Evolutionary conservation across 345 rosid genomes (phyloP).

Genomic region (Dimocarpus longan): DNA sequence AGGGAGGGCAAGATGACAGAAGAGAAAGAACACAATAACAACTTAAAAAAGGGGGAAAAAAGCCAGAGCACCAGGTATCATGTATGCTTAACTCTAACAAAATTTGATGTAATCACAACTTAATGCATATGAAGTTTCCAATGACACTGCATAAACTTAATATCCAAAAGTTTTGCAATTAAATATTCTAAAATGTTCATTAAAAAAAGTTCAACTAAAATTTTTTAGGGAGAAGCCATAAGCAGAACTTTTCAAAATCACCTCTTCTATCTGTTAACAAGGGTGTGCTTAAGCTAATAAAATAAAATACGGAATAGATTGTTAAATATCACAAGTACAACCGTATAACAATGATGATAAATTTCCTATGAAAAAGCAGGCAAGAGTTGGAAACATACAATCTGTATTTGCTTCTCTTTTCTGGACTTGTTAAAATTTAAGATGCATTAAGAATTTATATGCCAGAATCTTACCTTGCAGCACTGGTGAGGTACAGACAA

Average conservation of each 20-base stretch:
- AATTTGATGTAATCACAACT: background rate
- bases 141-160: background rate
- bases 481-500: conserved; percentile 85
- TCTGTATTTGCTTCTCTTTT: background rate
- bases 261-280: background rate
- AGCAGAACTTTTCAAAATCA: background rate
- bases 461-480: conserved; percentile 63
- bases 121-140: background rate
- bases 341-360: background rate
- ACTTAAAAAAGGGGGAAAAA: background rate
- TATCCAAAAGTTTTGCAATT: background rate
- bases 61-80: background rate
- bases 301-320: background rate
- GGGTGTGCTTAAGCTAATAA: background rate
- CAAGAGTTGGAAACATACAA: background rate
- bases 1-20: background rate
- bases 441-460: background rate
- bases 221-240: conserved; percentile 1
- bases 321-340: background rate
- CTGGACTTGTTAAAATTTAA: background rate
- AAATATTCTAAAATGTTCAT: background rate
- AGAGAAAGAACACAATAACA: background rate
- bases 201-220: background rate
- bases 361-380: background rate
- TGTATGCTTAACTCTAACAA: background rate